Evolutionary conservation across 2,329 filamentous ascomycete species (phyloP).

Genomic region (Didymosphaeria variabile): DNA sequence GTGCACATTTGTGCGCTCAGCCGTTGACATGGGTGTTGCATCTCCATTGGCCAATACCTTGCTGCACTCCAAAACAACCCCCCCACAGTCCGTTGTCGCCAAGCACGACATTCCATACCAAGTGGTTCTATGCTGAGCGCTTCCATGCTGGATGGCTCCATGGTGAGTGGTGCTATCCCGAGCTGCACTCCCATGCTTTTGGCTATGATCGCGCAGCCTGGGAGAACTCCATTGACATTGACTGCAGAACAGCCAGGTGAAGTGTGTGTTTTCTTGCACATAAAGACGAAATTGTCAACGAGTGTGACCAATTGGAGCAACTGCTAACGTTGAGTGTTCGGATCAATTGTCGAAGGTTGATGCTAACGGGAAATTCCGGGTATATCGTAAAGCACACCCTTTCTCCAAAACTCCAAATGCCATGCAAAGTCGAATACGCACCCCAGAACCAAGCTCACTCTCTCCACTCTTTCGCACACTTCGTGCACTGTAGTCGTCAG

Average conservation of each 20-base stretch:
- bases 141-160: too few relatives aligned
- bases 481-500: conserved; percentile 47
- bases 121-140: too few relatives aligned
- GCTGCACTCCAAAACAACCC: neutral
- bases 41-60: conserved; percentile 4
- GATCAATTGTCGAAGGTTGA: neutral
- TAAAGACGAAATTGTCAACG: neutral
- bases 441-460: conserved; percentile 35
- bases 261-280: neutral
- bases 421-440: neutral
- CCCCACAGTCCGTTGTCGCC: too few relatives aligned
- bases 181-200: neutral
- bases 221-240: neutral
- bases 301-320: neutral
- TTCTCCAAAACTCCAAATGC: conserved; percentile 15
- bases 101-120: too few relatives aligned
- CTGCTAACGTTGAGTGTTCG: neutral
- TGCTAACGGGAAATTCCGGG: neutral
- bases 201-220: neutral
- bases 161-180: too few relatives aligned
- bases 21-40: conserved; percentile 4
- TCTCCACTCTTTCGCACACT: conserved; percentile 56
- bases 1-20: conserved; percentile 11
- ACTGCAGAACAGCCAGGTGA: neutral
- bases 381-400: conserved; percentile 15